Base-by-base conservation (phyloP, 2,329 filamentous ascomycete species). In the Canariomyces notabilis region DNA sequence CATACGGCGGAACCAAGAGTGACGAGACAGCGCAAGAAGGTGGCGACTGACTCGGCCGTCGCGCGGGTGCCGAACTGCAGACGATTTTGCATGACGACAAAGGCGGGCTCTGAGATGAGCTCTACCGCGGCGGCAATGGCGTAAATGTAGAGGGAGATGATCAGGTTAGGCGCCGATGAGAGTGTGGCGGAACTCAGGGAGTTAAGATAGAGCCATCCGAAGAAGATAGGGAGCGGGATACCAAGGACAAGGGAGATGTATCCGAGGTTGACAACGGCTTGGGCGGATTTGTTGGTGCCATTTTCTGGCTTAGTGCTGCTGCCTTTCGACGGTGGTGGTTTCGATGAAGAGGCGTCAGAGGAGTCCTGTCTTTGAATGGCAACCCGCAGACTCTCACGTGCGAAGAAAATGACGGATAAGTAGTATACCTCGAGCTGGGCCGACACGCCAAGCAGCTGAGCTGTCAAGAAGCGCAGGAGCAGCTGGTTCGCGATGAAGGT, bases 401-500 rank as follows among this genome's bases (percentile, higher is more conserved):
- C 86, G 61, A 98, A 97, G 66, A 95, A 96, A 1, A 98, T 76
- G n/a, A 94, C 83, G 0, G 89, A 89, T 36, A 95, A 85, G 49
- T 91, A 90, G 65, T 90, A 96, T 1, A 97, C 81, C 59, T 98
- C 93, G 3, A 98, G 77, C 64, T 96, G 93, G 0, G 90, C 85
- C 2, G 90, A 85, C 5, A 95, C 75, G 5, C 91, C 93, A 1
- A 98, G 77, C 0, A 94, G 75, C 48, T 85, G 79, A 0, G 93
- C 90, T 1, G 89, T 95, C 36, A 97, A 72, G 63, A 87, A 91
- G 29, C 91, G 87, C 6, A 98, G 77, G 22, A 98, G 79, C 31
- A 95, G 65, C 66, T 98, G 91, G 68, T 97, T 98, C 62, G 93
- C 86, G 56, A 85, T 67, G 67, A 98, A 98, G 19, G 91, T 97